Base-by-base conservation (phyloP, 2,329 filamentous ascomycete genomes). In the Monosporascus ibericus region DNA sequence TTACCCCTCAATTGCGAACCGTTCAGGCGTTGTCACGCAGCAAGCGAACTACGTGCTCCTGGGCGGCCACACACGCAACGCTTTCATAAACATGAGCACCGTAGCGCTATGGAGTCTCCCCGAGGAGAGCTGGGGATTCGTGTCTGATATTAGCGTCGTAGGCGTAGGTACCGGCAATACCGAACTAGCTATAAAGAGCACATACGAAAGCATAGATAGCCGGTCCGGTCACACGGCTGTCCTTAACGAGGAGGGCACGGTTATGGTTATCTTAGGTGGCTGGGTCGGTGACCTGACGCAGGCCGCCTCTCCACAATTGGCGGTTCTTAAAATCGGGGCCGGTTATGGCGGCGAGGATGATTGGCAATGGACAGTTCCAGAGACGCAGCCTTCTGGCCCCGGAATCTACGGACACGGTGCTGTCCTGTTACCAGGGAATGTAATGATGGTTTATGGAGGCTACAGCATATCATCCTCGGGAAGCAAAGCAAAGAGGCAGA, bases 11-110 rank as follows among this genome's bases (percentile, higher is more conserved):
- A 85, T 83, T 59, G 85, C 86, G 20, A 87, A 88, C 64, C 78
- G 78, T 5, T 84, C 81, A 17, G 85, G 81, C 3, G 75, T 76
- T 3, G 74, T 86, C 40, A 86, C 84, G 5, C 87, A 91, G 64
- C 84, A 92, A 65, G 84, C 87, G 56, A 85, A 86, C 60, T 92
- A 90, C 59, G 82, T 96, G 14, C 72, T 96, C 22, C 73, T 96
- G 17, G 92, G 92, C 40, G 92, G 92, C 0, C 91, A 96, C 66
- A 95, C 91, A 0, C 77, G 83, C 60, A 70, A 75, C 17, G 92
- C 91, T 0, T 96, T 96, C 65, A 86, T 96, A 72, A 95, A 96
- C 68, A 96, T 95, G 87, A 95, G 90, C 52, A 89, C 90, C 44
- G 82, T 92, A 1, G 92, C 91, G 0, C 74, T 96, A 2, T 96